A percentile compares a stretch with the other conserved stretches of the same genome.
Evolutionary conservation across 177 flowering plant species (phyloP).

Genomic region (Vitis hybrid): DNA sequence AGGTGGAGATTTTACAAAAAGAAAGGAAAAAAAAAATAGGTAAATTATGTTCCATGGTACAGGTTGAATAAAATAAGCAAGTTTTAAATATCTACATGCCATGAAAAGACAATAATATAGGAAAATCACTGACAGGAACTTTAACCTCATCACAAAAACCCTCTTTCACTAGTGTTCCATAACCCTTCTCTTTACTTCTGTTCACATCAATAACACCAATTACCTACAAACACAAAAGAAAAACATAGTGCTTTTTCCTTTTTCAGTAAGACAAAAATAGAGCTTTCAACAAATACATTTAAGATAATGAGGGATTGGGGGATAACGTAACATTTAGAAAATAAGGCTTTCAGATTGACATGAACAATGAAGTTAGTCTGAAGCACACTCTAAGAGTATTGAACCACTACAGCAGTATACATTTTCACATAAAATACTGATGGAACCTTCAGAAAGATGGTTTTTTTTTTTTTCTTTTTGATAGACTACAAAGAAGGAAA

Average conservation of each 20-base stretch:
- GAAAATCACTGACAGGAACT: background rate
- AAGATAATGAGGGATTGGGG: background rate
- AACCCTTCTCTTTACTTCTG: slow-evolving; percentile 81
- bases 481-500: background rate
- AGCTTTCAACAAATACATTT: background rate
- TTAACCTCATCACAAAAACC: slow-evolving; percentile 91
- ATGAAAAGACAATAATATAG: background rate
- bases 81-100: too few relatives aligned
- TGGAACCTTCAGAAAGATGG: too few relatives aligned
- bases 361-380: background rate
- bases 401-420: background rate
- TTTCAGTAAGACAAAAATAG: background rate
- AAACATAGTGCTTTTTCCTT: too few relatives aligned
- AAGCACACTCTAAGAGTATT: background rate
- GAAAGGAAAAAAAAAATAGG: too few relatives aligned
- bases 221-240: slow-evolving; percentile 43
- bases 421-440: background rate
- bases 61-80: background rate
- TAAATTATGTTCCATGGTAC: too few relatives aligned
- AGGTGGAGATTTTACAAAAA: too few relatives aligned
- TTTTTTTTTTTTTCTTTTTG: too few relatives aligned
- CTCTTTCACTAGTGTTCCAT: slow-evolving; percentile 80
- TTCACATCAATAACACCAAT: slow-evolving; percentile 82
- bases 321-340: background rate
- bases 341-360: too few relatives aligned